Percentiles rank a stretch among this genome's conserved stretches.
Conservation (phyloP, 805 yeast genomes). For the Wickerhamiella dianesei region DNA sequence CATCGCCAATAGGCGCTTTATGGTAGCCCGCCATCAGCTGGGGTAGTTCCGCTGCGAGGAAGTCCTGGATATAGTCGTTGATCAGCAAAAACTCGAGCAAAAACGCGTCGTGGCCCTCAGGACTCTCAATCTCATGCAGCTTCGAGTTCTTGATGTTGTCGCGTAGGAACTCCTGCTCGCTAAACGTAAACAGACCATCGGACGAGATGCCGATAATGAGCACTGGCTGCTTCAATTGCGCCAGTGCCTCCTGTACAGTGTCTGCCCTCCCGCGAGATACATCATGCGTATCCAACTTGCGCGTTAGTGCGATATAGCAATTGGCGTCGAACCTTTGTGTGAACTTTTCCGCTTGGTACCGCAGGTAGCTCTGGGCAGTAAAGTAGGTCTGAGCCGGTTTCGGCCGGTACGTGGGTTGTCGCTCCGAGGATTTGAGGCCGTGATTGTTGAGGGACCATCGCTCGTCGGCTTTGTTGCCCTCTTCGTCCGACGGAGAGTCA, state of each 20-base stretch:
- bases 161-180: constrained; percentile 81
- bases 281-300: constrained; percentile 93
- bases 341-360: constrained; percentile 91
- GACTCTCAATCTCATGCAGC: constrained; percentile 65
- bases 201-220: constrained; percentile 79
- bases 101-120: constrained; percentile 97
- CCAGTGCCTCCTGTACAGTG: constrained; percentile 38
- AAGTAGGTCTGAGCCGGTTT: constrained; percentile 44
- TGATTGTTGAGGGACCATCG: constrained; percentile 82
- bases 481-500: constrained; percentile 20
- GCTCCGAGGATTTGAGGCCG: constrained; percentile 35
- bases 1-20: constrained; percentile 30
- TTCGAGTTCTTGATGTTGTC: constrained; percentile 54
- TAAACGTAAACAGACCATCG: constrained; percentile 83
- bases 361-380: constrained; percentile 86
- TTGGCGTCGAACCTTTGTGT: constrained; percentile 87
- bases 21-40: constrained; percentile 45
- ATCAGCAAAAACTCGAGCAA: constrained; percentile 76
- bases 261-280: constrained; percentile 64
- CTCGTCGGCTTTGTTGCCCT: constrained; percentile 35
- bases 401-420: constrained; percentile 13
- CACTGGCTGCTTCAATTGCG: constrained; percentile 55
- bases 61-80: constrained; percentile 53
- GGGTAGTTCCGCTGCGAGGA: constrained; percentile 44
- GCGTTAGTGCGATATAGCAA: constrained; percentile 84